Evolutionary conservation across 768 basidiomycete species (phyloP).

Genomic region (Russula lepida): DNA sequence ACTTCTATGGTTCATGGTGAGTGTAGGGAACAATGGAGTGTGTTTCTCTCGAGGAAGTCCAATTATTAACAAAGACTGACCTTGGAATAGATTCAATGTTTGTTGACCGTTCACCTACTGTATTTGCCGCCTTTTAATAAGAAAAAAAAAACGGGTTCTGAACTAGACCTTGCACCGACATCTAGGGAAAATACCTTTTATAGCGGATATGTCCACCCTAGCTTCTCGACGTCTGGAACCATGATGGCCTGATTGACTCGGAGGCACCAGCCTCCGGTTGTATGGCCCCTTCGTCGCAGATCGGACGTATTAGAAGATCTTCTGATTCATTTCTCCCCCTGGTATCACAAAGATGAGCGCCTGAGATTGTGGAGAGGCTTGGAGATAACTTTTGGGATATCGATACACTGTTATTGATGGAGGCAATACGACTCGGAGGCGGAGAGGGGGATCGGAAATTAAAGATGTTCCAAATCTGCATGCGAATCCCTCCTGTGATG

Average conservation of each 20-base stretch:
- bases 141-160: background rate
- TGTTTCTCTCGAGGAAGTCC: background rate
- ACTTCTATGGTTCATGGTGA: slow-evolving; percentile 20
- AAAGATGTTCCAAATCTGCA: background rate
- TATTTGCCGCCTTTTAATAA: no score
- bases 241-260: background rate
- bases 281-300: slow-evolving; percentile 28
- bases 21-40: background rate
- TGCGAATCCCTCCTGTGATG: slow-evolving; percentile 25
- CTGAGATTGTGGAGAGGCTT: background rate
- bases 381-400: background rate
- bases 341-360: background rate
- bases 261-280: background rate
- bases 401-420: background rate
- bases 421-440: no score
- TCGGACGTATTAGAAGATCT: slow-evolving; percentile 29
- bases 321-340: slow-evolving; percentile 12
- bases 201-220: background rate
- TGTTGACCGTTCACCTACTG: no score
- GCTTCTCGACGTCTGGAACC: background rate
- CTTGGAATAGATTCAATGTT: background rate
- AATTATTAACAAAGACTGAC: background rate
- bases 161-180: background rate
- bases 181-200: background rate
- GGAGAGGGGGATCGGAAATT: no score